A percentile compares a stretch with the other conserved stretches of the same genome.
Conservation (phyloP, 306 rosid genomes). For the Amphicarpaea edgeworthii region DNA sequence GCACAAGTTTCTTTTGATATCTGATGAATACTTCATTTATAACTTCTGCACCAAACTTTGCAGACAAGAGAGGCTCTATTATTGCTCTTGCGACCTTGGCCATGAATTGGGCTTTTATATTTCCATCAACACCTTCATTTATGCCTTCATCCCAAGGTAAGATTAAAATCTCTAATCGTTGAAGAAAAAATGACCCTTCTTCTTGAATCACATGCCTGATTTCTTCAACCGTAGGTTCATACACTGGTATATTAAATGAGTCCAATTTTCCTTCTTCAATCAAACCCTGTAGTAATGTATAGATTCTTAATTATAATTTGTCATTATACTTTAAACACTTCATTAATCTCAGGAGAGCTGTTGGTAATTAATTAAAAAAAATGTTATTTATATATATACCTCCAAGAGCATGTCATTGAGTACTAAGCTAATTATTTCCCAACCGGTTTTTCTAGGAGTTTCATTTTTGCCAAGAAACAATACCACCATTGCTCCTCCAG, state of each 20-base stretch:
- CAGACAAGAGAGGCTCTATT: not conserved
- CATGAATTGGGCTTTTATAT: not conserved
- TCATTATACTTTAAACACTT: not conserved
- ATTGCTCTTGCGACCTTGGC: not conserved
- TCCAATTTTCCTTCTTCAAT: conserved; percentile 42
- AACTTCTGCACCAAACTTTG: not conserved
- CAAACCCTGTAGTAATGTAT: not conserved
- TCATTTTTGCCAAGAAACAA: conserved; percentile 39
- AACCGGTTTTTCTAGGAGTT: not conserved
- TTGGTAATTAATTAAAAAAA: not conserved
- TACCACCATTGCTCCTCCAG: conserved; percentile 54
- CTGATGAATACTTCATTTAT: not conserved
- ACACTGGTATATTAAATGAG: conserved; percentile 10
- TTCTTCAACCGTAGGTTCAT: conserved; percentile 28
- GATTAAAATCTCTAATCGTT: not conserved
- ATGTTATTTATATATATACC: conserved; percentile 44
- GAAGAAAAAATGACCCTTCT: conserved; percentile 38
- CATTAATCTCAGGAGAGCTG: not conserved
- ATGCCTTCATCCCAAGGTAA: conserved; percentile 33
- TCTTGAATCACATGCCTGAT: not conserved
- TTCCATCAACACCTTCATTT: conserved; percentile 6
- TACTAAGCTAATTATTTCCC: not conserved
- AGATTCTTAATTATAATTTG: not conserved
- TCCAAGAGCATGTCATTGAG: conserved; percentile 55
- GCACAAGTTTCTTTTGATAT: not conserved